Conservation (phyloP, 2,329 filamentous ascomycete genomes). For the Domatiomyces catenatus region DNA sequence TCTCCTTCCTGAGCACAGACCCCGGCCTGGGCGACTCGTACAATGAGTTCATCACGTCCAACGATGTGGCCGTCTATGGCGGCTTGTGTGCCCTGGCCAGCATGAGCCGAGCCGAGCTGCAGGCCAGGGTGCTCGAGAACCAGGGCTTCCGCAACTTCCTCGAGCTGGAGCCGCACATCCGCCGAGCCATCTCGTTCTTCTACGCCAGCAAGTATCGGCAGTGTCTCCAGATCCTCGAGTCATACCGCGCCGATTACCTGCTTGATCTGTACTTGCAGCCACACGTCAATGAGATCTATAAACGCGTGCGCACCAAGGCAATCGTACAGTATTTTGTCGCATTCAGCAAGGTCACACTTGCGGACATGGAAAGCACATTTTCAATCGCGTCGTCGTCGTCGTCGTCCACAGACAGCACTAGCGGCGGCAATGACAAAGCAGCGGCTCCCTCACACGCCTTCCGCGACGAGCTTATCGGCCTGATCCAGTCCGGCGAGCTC, state of each 20-base stretch:
- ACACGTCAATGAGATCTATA: conserved; percentile 57
- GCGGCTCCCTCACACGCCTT: conserved; percentile 16
- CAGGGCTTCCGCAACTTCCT: conserved; percentile 68
- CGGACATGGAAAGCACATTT: conserved; percentile 65
- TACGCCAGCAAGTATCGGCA: conserved; percentile 77
- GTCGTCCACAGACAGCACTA: conserved; percentile 37
- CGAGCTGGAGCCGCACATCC: conserved; percentile 84
- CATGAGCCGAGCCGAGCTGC: conserved; percentile 65
- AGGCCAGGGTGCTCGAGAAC: conserved; percentile 64
- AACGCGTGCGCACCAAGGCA: conserved; percentile 68
- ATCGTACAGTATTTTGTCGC: conserved; percentile 87
- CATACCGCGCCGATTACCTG: conserved; percentile 71
- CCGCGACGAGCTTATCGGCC: conserved; percentile 50
- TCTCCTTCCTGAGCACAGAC: conserved; percentile 51
- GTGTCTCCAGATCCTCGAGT: conserved; percentile 68
- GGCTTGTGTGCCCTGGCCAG: conserved; percentile 79
- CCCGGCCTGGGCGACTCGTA: conserved; percentile 42
- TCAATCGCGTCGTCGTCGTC: conserved; percentile 26
- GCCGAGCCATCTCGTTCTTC: conserved; percentile 78
- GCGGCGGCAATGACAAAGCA: conserved; percentile 17
- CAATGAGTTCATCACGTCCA: conserved; percentile 59
- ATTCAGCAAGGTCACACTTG: conserved; percentile 72
- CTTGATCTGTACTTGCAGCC: conserved; percentile 72
- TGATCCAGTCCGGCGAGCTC: conserved; percentile 60
- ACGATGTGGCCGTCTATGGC: conserved; percentile 85